Percentiles rank a stretch among this genome's conserved stretches.
These are phyloP conservation scores for Neofusicoccum sp. DNA, from an alignment of 2,329 filamentous ascomycete genomes.

Conservation along the genomic window DNA sequence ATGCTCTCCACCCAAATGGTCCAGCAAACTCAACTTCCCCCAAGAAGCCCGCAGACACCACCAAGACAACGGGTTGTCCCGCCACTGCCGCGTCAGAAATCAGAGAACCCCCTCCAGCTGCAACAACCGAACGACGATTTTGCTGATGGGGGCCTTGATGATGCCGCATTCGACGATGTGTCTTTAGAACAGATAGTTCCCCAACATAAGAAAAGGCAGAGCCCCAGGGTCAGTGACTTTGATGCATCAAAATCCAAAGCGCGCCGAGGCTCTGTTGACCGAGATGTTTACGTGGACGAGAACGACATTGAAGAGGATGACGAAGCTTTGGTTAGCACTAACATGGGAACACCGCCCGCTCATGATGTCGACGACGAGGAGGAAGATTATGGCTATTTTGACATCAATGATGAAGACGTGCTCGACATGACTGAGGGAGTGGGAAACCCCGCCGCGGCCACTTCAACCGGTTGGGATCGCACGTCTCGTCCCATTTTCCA, in stretches of 20 bases:
- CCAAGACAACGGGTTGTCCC: slow-evolving; percentile 31
- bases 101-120: slow-evolving; percentile 25
- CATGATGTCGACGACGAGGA: slow-evolving; percentile 28
- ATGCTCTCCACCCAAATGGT: slow-evolving; percentile 32
- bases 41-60: slow-evolving; percentile 33
- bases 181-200: background rate
- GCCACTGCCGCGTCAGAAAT: background rate
- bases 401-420: slow-evolving; percentile 32
- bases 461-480: slow-evolving; percentile 33
- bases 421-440: slow-evolving; percentile 47
- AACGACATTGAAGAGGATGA: slow-evolving; percentile 37
- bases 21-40: slow-evolving; percentile 35
- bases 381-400: slow-evolving; percentile 16
- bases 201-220: background rate
- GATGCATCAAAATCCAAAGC: background rate
- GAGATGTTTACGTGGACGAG: slow-evolving; percentile 28
- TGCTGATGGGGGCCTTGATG: slow-evolving; percentile 34
- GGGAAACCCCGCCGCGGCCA: slow-evolving; percentile 39
- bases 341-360: slow-evolving; percentile 41
- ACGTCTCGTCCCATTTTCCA: slow-evolving; percentile 31
- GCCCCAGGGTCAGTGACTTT: background rate
- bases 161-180: slow-evolving; percentile 2
- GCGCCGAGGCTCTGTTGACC: background rate
- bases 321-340: slow-evolving; percentile 31
- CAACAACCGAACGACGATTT: background rate